Conservation (phyloP, 345 rosid genomes). For the Eucalyptus sideroxylon region DNA sequence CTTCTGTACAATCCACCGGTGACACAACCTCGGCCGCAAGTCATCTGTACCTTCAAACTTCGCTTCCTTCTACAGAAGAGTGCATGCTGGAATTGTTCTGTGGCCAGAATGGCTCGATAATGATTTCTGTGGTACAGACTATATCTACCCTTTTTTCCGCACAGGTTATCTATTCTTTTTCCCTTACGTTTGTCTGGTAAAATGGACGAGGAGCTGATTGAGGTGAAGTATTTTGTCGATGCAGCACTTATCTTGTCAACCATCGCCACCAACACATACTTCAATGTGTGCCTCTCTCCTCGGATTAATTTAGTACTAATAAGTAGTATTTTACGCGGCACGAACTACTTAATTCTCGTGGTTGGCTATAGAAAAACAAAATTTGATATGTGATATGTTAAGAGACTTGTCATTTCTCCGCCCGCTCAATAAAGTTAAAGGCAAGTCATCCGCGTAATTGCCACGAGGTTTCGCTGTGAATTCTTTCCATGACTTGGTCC, state of each 20-base stretch:
- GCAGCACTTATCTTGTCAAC: background rate
- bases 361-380: background rate
- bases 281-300: background rate
- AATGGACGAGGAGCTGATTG: background rate
- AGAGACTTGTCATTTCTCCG: background rate
- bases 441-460: background rate
- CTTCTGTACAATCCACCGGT: background rate
- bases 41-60: background rate
- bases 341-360: background rate
- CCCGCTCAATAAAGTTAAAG: background rate
- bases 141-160: background rate
- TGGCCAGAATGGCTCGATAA: background rate
- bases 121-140: background rate
- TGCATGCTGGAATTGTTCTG: background rate
- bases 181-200: background rate
- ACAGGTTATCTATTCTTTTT: background rate
- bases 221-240: background rate
- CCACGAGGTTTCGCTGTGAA: background rate
- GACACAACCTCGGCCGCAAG: background rate
- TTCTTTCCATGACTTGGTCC: background rate
- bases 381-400: background rate
- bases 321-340: background rate
- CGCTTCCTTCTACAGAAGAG: background rate
- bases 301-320: background rate
- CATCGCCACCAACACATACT: background rate